phyloP scores from a whole-genome alignment of 2,329 filamentous ascomycete genomes.

The Aquanectria penicillioides region DNA sequence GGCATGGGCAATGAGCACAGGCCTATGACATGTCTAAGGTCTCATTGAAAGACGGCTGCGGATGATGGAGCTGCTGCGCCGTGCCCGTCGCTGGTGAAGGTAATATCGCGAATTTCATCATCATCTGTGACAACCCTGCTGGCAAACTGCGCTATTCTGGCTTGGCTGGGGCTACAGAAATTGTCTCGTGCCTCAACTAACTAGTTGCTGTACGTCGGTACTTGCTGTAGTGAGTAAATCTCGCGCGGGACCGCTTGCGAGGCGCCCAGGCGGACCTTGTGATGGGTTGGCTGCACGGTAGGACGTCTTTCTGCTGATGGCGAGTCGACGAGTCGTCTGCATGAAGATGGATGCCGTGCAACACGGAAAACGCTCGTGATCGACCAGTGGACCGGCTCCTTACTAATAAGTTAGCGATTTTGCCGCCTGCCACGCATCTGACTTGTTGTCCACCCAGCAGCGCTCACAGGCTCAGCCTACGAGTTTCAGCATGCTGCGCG shows the following conservation, averaged over 20 bases:
- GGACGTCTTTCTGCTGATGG: not conserved
- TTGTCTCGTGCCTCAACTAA: conserved; percentile 26
- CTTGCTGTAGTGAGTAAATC: not conserved
- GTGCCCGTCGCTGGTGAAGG: conserved; percentile 13
- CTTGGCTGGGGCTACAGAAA: conserved; percentile 31
- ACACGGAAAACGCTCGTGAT: conserved; percentile 12
- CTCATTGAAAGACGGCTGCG: not conserved
- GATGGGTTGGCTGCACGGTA: conserved; percentile 1
- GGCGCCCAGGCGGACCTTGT: no score
- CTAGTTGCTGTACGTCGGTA: no score
- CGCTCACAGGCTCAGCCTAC: conserved; percentile 27
- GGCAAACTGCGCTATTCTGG: conserved; percentile 34
- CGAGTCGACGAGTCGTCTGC: conserved; percentile 10
- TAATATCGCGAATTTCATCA: conserved; percentile 26
- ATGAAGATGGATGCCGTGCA: conserved; percentile 10
- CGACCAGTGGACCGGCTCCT: conserved; percentile 5
- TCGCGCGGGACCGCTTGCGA: not conserved
- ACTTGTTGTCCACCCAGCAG: conserved; percentile 26
- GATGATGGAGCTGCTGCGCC: conserved; percentile 5
- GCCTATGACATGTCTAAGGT: not conserved
- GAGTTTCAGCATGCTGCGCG: conserved; percentile 32
- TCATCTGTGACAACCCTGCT: conserved; percentile 36
- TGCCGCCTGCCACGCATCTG: conserved; percentile 15
- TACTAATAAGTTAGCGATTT: not conserved
- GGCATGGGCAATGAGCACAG: not conserved